phyloP scores from a whole-genome alignment of 83 land plant species.

The Picea abies region DNA sequence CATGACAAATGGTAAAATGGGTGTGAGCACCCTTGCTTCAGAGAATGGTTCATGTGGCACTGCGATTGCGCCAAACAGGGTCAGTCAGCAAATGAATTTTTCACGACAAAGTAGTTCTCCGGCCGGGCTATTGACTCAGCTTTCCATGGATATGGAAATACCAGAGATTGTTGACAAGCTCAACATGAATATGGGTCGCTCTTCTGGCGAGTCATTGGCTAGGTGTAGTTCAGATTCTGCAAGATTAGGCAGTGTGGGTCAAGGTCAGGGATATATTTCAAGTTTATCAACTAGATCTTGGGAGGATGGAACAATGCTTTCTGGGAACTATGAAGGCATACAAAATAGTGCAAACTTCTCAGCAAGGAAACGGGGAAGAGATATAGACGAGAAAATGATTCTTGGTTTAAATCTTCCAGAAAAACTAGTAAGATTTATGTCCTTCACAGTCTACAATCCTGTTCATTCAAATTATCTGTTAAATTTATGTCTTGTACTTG shows the following conservation, averaged over 20 bases:
- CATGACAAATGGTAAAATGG: not conserved
- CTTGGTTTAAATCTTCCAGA: not conserved
- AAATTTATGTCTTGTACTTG: not conserved
- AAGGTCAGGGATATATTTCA: constrained; percentile 9
- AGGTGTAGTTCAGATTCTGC: not conserved
- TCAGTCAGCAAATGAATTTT: constrained; percentile 4
- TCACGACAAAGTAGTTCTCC: constrained; percentile 16
- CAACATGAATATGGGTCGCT: not conserved
- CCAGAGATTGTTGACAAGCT: constrained; percentile 14
- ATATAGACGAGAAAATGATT: not conserved
- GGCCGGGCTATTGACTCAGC: constrained; percentile 10
- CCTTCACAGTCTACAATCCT: not conserved
- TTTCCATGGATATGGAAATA: constrained; percentile 14
- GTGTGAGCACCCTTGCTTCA: not conserved
- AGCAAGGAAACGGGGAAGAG: constrained; percentile 15
- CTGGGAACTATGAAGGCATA: constrained; percentile 10
- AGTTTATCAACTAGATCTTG: not conserved
- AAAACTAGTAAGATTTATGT: constrained; percentile 9
- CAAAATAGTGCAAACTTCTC: constrained; percentile 5
- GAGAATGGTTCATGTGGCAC: not conserved
- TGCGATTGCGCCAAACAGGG: constrained; percentile 3
- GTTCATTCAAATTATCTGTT: not conserved
- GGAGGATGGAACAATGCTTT: constrained; percentile 18
- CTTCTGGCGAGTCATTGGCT: constrained; percentile 6
- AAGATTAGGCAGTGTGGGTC: constrained; percentile 11